phyloP scores from a whole-genome alignment of 2,329 filamentous ascomycete species.

The Alternaria sp. region DNA sequence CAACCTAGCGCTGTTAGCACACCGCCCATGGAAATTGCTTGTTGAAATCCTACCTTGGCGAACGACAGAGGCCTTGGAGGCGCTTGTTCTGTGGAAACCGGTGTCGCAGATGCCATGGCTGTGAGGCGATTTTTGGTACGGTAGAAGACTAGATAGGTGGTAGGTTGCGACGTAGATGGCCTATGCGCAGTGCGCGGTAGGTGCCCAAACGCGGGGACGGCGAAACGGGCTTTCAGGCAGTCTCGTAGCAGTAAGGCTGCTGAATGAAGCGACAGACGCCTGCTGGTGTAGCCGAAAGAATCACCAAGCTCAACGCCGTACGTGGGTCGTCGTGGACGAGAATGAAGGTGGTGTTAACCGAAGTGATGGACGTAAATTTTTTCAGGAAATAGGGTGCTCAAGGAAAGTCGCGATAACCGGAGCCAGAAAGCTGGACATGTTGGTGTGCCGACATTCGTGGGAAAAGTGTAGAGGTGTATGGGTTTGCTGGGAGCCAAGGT shows the following conservation, averaged over 20 bases:
- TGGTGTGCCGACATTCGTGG: conserved; percentile 55
- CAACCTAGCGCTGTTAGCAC: conserved; percentile 44
- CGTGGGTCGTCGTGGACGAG: conserved; percentile 27
- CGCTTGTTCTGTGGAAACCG: conserved; percentile 36
- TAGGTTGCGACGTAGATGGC: conserved; percentile 5
- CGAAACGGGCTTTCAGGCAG: neutral
- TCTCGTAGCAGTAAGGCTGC: neutral
- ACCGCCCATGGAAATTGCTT: neutral
- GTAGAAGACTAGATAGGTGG: conserved; percentile 17
- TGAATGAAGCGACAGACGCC: neutral
- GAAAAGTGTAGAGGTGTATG: conserved; percentile 17
- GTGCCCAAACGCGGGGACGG: conserved; percentile 5
- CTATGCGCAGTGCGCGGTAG: conserved; percentile 6
- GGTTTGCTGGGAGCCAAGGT: conserved; percentile 18
- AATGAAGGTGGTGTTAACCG: conserved; percentile 39
- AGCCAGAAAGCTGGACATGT: conserved; percentile 57
- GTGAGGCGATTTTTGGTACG: conserved; percentile 5
- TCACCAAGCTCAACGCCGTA: conserved; percentile 33
- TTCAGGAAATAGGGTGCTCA: conserved; percentile 58
- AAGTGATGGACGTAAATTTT: conserved; percentile 34
- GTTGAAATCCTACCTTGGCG: conserved; percentile 67
- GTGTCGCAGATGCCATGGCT: conserved; percentile 42
- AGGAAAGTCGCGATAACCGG: conserved; percentile 57
- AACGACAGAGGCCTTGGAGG: conserved; percentile 67
- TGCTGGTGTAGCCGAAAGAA: conserved; percentile 15